phyloP scores from a whole-genome alignment of 306 rosid species.

The Sphenostylis stenocarpa region DNA sequence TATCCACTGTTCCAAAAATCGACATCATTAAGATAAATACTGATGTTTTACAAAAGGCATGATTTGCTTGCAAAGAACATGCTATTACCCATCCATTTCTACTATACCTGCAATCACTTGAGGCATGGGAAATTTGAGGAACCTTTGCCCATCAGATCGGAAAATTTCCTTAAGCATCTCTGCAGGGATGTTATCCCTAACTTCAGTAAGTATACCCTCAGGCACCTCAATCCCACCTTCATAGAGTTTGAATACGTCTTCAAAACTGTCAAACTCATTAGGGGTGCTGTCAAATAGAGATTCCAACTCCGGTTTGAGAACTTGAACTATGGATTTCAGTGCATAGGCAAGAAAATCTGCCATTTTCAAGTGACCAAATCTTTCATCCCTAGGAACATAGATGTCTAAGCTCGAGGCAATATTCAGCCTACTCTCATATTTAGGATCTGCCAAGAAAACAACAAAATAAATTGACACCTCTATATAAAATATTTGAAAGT shows the following conservation, averaged over 20 bases:
- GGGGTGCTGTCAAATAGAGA: conserved; percentile 51
- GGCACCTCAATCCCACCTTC: conserved; percentile 70
- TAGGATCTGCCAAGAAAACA: conserved; percentile 54
- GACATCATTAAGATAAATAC: conserved; percentile 10
- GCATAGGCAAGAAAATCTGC: conserved; percentile 79
- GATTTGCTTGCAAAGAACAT: conserved; percentile 29
- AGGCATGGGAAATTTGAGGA: conserved; percentile 68
- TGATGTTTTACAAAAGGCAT: conserved; percentile 14
- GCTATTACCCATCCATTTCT: background rate
- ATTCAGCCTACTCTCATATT: conserved; percentile 55
- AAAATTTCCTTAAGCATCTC: conserved; percentile 72
- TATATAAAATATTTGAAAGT: background rate
- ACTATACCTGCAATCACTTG: conserved; percentile 70
- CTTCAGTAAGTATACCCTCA: conserved; percentile 36
- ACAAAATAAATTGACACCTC: conserved; percentile 4
- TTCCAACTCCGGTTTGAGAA: conserved; percentile 62
- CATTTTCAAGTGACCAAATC: conserved; percentile 73
- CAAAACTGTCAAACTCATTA: conserved; percentile 65
- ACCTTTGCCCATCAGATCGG: conserved; percentile 66
- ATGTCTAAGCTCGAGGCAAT: conserved; percentile 52
- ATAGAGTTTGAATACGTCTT: conserved; percentile 68
- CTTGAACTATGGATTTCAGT: conserved; percentile 67
- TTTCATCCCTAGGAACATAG: conserved; percentile 85
- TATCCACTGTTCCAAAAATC: conserved; percentile 54
- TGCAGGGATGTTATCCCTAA: conserved; percentile 52